Evolutionary conservation across 176 grass and related monocot genomes (phyloP), one percentile per base, ranked within the genome.

Genomic region (Guadua angustifolia): DNA sequence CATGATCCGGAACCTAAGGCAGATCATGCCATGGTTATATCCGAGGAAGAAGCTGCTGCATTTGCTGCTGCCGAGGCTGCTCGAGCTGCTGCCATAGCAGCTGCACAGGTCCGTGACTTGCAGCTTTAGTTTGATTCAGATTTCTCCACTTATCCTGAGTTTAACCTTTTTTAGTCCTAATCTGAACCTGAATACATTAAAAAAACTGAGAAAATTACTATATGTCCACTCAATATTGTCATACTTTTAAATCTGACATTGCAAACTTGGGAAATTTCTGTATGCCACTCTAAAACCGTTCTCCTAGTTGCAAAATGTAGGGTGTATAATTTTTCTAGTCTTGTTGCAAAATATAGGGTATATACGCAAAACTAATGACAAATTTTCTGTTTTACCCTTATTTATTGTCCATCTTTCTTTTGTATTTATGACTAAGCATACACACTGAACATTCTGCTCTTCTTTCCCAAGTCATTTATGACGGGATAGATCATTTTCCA

Each of bases 51-150:
- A 80, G 91, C 89, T 87, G 93, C 91, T 77, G 91, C 89, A 68
- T 94, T 90, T 36, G 91, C 96, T 95, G 96, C 89, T 87, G 93
- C 89, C 2, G 93, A 95, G 89, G 85, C 88, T 87, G 96, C 96
- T 81, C 93, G 89, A 87, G 91, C 81, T 87, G 91, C 96, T 65
- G 96, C 96, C 55, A 75, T 95, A 80, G 92, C 94, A 86, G 93
- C 91, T 91, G 96, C 89, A 62, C 79, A 99, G 96, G 96, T 99
- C 32, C 21, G 49, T 63, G 5, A 38, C 22, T 77, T 60, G 42
- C 67, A 85, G 19, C 51, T 63, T 83, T 69, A 6, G 81, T 89
- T 73, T 25, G n/a, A 26, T 71, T 85, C 29, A 66, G 4, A 57
- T 82, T 29, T 63, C 21, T 43, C 4, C 10, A 36, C 66, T 78